Conservation (phyloP, 2,329 filamentous ascomycete species). For the Mycosphaerelloides madeirae region DNA sequence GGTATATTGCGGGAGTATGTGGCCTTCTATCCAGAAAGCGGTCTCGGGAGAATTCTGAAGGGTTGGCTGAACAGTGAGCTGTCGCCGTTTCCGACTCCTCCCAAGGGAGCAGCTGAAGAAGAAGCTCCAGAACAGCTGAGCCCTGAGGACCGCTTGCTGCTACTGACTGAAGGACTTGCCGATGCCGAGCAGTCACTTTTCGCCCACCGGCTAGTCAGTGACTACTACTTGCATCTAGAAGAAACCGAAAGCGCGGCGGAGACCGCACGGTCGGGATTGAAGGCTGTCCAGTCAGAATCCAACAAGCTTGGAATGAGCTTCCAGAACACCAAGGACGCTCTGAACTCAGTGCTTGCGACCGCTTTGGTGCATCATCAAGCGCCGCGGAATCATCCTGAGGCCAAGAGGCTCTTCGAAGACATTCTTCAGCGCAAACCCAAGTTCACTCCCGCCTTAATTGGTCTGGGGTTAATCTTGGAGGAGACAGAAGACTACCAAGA, state of each 20-base stretch:
- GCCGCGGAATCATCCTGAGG: constrained; percentile 83
- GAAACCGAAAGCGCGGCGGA: constrained; percentile 81
- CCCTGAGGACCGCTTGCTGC: constrained; percentile 71
- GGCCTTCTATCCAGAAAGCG: constrained; percentile 75
- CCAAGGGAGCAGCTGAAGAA: constrained; percentile 34
- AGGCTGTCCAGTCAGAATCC: constrained; percentile 56
- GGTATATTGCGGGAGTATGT: constrained; percentile 76
- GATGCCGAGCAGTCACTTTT: constrained; percentile 62
- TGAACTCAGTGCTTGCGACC: constrained; percentile 76
- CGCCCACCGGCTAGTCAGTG: constrained; percentile 74
- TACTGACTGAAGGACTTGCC: constrained; percentile 62
- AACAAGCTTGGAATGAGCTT: constrained; percentile 65
- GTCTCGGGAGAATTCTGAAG: constrained; percentile 74
- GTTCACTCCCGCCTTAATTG: constrained; percentile 78
- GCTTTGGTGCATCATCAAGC: constrained; percentile 85
- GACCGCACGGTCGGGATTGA: constrained; percentile 68
- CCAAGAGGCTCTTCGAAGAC: constrained; percentile 76
- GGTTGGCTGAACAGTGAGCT: constrained; percentile 78
- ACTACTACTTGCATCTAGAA: constrained; percentile 78
- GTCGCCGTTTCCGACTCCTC: constrained; percentile 76
- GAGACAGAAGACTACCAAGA: constrained; percentile 84
- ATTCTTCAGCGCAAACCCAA: constrained; percentile 71
- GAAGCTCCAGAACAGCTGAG: constrained; percentile 57
- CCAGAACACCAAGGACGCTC: constrained; percentile 64
- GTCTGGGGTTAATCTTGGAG: constrained; percentile 84